A percentile compares a stretch with the other conserved stretches of the same genome.
These are phyloP conservation scores for Paramecium tetraurelia DNA, from an alignment of 73 alveolate species.

Conservation along the genomic window DNA sequence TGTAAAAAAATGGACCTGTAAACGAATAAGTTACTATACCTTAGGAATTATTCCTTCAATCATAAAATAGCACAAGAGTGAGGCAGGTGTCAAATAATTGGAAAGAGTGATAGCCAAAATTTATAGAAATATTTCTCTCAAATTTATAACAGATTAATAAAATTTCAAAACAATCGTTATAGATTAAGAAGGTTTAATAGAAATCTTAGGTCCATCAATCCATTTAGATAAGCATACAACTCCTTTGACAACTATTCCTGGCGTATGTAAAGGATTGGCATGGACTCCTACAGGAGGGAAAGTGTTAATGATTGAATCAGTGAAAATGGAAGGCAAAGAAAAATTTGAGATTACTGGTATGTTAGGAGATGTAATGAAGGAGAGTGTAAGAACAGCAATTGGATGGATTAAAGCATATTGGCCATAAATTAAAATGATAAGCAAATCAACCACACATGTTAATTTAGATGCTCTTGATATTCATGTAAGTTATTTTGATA, in stretches of 20 bases:
- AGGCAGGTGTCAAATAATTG: constrained; percentile 85
- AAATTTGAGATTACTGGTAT: constrained; percentile 84
- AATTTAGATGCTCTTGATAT: constrained; percentile 76
- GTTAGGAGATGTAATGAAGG: constrained; percentile 92
- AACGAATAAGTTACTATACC: constrained; percentile 58
- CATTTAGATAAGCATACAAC: constrained; percentile 61
- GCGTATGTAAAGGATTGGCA: constrained; percentile 88
- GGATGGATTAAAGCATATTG: constrained; percentile 85
- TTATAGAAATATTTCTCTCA: constrained; percentile 78
- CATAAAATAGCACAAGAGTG: constrained; percentile 73
- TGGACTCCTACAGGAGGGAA: constrained; percentile 89
- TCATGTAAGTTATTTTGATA: constrained; percentile 43
- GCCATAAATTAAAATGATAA: constrained; percentile 56
- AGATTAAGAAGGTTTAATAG: constrained; percentile 64
- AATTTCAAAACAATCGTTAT: constrained; percentile 48
- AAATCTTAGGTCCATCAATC: constrained; percentile 82
- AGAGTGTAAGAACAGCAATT: constrained; percentile 81
- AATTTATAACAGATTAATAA: constrained; percentile 56
- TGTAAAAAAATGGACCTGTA: constrained; percentile 79
- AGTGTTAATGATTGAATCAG: constrained; percentile 79
- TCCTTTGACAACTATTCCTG: constrained; percentile 78
- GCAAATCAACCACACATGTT: constrained; percentile 24
- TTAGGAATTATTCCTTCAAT: constrained; percentile 63
- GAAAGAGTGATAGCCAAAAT: constrained; percentile 82
- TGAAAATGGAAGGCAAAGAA: constrained; percentile 75